These are phyloP conservation scores for Claviceps pusilla DNA, from an alignment of 2,329 filamentous ascomycete species.

Conservation along the genomic window DNA sequence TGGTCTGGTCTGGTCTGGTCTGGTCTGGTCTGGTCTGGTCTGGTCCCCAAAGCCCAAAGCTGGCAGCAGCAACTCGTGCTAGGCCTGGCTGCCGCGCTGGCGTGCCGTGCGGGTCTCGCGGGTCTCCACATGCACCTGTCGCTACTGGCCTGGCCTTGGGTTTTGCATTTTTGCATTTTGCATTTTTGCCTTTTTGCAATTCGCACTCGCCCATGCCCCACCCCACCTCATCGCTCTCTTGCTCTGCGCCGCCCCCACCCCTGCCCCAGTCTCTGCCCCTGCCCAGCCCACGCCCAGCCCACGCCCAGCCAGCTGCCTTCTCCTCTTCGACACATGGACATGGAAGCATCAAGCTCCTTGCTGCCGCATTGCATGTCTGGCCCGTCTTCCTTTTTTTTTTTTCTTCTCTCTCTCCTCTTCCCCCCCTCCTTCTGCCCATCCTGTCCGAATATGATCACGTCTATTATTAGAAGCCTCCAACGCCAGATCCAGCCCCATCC, in stretches of 20 bases:
- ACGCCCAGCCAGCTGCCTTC: too few species aligned
- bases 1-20: too few species aligned
- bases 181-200: too few species aligned
- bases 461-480: conserved; percentile 38
- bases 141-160: too few species aligned
- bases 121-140: not conserved
- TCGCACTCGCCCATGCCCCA: too few species aligned
- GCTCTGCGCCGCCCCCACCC: too few species aligned
- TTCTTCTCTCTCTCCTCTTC: not conserved
- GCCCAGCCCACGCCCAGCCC: too few species aligned
- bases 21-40: too few species aligned
- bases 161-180: too few species aligned
- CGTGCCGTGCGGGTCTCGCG: not conserved
- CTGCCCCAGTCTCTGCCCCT: too few species aligned
- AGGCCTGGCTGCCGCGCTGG: not conserved
- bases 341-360: not conserved
- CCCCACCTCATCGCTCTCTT: too few species aligned
- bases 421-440: conserved; percentile 10
- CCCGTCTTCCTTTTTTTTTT: conserved; percentile 4
- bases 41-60: not conserved
- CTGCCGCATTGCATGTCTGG: not conserved
- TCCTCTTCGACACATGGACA: not conserved
- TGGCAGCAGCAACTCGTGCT: not conserved
- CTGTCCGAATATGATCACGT: conserved; percentile 25
- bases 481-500: conserved; percentile 35